These are phyloP conservation scores for Xanthoparmelia taractica DNA, from an alignment of 495 filamentous ascomycete genomes.

Conservation along the genomic window DNA sequence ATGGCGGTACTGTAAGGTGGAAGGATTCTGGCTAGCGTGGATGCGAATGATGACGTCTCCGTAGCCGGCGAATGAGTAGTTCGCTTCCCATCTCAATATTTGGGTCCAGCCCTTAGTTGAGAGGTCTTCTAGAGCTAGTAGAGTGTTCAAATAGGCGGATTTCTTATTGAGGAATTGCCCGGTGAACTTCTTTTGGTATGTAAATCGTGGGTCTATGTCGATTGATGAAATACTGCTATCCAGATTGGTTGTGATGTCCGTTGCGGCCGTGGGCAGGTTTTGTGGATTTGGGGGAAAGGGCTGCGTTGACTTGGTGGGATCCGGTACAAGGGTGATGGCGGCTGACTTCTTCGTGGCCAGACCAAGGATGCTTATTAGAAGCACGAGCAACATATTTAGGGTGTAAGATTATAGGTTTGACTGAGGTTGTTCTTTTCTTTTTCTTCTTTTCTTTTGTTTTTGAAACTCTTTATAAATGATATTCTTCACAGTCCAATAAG, in stretches of 20 bases:
- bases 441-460: too few species aligned
- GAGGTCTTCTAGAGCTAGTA: neutral
- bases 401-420: neutral
- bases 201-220: neutral
- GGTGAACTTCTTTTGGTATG: neutral
- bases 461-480: too few species aligned
- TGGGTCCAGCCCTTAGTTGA: neutral
- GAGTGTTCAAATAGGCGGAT: neutral
- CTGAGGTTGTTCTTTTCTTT: too few species aligned
- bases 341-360: neutral
- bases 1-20: neutral
- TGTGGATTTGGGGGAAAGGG: neutral
- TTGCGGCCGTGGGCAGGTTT: neutral
- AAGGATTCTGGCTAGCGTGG: neutral
- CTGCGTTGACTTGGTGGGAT: neutral
- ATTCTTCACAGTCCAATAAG: too few species aligned
- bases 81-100: neutral
- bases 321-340: neutral
- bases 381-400: neutral
- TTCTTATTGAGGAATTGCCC: neutral
- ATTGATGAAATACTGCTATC: neutral
- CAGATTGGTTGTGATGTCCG: neutral
- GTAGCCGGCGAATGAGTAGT: neutral
- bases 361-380: neutral
- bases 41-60: neutral